Percentiles rank a stretch among this genome's conserved stretches.
phyloP scores from a whole-genome alignment of 768 basidiomycete species.

The Mycena albidolilacea region DNA sequence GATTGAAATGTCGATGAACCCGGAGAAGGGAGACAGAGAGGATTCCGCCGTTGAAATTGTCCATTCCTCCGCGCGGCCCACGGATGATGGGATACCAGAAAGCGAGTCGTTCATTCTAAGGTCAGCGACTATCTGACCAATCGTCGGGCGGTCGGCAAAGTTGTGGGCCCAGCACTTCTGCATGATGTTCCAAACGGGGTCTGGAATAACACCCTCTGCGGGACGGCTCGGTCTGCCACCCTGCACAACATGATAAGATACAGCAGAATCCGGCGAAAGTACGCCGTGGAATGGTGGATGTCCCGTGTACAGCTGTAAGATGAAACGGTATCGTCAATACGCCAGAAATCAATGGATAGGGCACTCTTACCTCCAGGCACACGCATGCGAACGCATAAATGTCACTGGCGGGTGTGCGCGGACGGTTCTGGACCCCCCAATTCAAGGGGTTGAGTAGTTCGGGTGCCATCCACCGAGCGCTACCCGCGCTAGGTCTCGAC shows the following conservation, averaged over 20 bases:
- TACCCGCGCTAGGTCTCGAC: conserved; percentile 12
- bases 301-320: conserved; percentile 25
- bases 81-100: neutral
- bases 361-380: conserved; percentile 25
- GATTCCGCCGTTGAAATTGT: conserved; percentile 61
- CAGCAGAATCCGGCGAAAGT: conserved; percentile 20
- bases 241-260: conserved; percentile 29
- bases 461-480: conserved; percentile 34
- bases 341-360: neutral
- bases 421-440: conserved; percentile 12
- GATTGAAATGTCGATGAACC: conserved; percentile 56
- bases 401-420: conserved; percentile 23
- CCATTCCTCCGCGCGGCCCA: too few relatives aligned
- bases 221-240: conserved; percentile 18
- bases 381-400: conserved; percentile 33
- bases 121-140: neutral
- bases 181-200: conserved; percentile 35
- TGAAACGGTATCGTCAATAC: neutral
- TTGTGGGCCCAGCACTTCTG: conserved; percentile 34
- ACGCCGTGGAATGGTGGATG: conserved; percentile 30
- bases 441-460: conserved; percentile 28
- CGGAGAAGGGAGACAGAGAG: conserved; percentile 52
- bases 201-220: conserved; percentile 13
- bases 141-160: conserved; percentile 27
- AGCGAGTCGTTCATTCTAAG: neutral